Evolutionary conservation across 108 stramenopile species (phyloP), one percentile per base, ranked within the genome.

Genomic region (Nitzschia sp.): DNA sequence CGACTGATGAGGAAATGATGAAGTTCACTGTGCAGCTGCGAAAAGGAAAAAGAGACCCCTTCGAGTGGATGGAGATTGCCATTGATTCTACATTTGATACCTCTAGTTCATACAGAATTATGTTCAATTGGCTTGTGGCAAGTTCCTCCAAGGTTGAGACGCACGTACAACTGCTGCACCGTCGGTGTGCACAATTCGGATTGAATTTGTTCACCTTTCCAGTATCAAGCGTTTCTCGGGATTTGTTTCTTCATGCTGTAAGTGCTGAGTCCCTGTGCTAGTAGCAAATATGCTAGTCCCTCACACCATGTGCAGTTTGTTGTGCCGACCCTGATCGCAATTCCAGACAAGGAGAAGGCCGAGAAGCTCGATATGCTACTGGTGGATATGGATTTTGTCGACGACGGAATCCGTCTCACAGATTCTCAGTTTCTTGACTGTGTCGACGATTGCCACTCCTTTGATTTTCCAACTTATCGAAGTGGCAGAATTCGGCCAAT

Each of bases 41-140:
- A 21, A 81, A 80, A 51, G 74, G 82, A 17, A 85, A 77, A 29
- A 59, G 66, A n/a, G 93, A 86, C n/a, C 77, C 83, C 10, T 88
- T 91, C 57, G 90, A 92, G 64, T 95, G 91, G 91, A 77, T 90
- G 57, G 88, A 92, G 64, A 62, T 95, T 48, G 79, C 86, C 9
- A 67, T 82, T 19, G 85, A 86, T 48, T 68, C 84, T 24, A 83
- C 77, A 8, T 92, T 90, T 62, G 80, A 86, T 65, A 88, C 94
- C 24, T 40, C 71, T 10, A 72, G 88, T 15, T 85, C 90, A 14
- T 95, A 86, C 66, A 73, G 91, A 44, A 86, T 95, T 9, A 86
- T 86, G 41, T 86, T 92, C 48, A 88, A 91, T 46, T 95, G 94
- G 94, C 83, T 95, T 29, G 94, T 92, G n/a, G 89, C 88, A 26